Conservation (phyloP, 2,329 filamentous ascomycete species). For the Fusarium clavum region DNA sequence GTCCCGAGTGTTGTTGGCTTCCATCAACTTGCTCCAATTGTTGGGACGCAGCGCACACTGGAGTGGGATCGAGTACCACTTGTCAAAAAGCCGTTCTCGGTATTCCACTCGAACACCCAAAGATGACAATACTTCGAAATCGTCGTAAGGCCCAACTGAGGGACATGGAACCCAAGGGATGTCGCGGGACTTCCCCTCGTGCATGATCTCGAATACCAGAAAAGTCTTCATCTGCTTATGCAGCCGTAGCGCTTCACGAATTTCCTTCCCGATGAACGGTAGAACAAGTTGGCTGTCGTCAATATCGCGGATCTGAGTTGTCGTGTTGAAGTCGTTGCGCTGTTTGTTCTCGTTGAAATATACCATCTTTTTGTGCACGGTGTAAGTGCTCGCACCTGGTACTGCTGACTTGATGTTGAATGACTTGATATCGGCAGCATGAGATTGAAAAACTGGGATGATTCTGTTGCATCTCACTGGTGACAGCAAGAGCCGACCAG, state of each 20-base stretch:
- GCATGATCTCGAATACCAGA: not conserved
- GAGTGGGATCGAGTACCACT: not conserved
- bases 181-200: accelerated
- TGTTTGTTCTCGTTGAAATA: not conserved
- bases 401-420: too few species aligned
- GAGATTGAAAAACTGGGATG: too few species aligned
- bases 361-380: too few species aligned
- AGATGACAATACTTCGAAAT: too few species aligned
- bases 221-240: accelerated
- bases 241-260: not conserved
- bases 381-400: too few species aligned
- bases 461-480: too few species aligned
- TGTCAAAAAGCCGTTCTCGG: not conserved
- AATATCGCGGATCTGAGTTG: too few species aligned
- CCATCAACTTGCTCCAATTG: not conserved
- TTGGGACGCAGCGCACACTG: not conserved
- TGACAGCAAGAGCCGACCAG: too few species aligned
- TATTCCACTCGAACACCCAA: not conserved
- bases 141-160: not conserved
- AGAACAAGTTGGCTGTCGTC: accelerated
- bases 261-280: accelerated
- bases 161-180: not conserved
- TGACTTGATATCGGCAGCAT: too few species aligned
- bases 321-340: not conserved
- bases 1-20: not conserved